Base-by-base conservation (phyloP, 129 eudicot genomes). In the Flaveria ramosissima region DNA sequence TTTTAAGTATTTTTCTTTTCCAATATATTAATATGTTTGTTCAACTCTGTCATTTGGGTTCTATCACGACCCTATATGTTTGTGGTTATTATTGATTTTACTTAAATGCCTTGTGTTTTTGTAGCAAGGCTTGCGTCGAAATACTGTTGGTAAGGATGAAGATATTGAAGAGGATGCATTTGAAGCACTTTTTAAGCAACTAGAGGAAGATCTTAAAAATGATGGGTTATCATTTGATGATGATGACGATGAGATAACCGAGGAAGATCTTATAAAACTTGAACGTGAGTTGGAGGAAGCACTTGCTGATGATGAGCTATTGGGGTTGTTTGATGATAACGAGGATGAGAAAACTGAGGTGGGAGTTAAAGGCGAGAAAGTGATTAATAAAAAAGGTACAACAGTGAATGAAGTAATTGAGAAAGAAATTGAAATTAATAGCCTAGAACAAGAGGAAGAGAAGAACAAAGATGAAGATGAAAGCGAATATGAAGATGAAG, bases 141-240 rank as follows among this genome's bases (percentile, higher is more conserved):
- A 68, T 52, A 71, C 51, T 68, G 77, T 20, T 7, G 78, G 41
- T 27, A 79, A 86, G 73, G 89, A 84, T 7, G 96, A 83, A 52
- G 89, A 87, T 72, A 19, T 88, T 41, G 96, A 88, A 71, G 99
- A 89, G 77, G 99, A 91, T 89, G 92, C 97, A 32, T 87, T 95
- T 76, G 99, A 95, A 77, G 93, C 93, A 43, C 94, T 95, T 19
- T 95, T 95, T 68, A 86, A 78, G 77, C 92, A 81, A 85, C 85
- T 95, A 61, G 99, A 92, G 70, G 96, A 94, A 75, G 98, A 91
- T 86, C 80, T 94, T 56, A 84, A 86, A 79, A 91, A 87, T 46
- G 98, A 91, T 76, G 96, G 87, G 26, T 45, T 79, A 74, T 41
- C 83, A 77, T 77, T 84, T 57, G 81, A 79, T 71, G 97, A 88